Conservation (phyloP, 2,329 filamentous ascomycete genomes). For the Aspergillus quadrilineatus region DNA sequence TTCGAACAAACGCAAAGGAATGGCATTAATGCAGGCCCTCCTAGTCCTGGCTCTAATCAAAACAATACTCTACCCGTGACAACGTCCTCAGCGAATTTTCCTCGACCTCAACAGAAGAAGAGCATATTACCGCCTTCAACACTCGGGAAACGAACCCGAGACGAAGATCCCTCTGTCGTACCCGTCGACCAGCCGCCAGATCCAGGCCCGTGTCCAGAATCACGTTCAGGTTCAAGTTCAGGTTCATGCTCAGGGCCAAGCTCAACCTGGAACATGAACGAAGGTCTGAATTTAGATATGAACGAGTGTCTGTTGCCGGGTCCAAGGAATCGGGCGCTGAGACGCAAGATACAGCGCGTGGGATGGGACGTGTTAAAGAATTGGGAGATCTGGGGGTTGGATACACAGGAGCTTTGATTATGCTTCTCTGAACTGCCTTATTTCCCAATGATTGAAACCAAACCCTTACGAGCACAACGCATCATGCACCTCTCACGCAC, state of each 20-base stretch:
- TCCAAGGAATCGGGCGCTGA: constrained; percentile 29
- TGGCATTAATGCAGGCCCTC: background rate
- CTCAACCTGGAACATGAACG: background rate
- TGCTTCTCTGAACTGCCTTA: no score
- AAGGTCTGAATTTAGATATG: background rate
- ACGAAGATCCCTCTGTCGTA: constrained; percentile 9
- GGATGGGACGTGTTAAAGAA: constrained; percentile 43
- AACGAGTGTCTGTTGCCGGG: constrained; percentile 3
- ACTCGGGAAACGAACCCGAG: constrained; percentile 24
- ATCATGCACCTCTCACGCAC: no score
- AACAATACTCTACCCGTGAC: background rate
- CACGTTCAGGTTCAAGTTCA: background rate
- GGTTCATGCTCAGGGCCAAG: background rate
- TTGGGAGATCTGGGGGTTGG: constrained; percentile 47
- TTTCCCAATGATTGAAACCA: no score
- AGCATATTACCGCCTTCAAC: constrained; percentile 7
- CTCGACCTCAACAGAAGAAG: background rate
- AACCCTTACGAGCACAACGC: no score
- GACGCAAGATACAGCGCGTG: constrained; percentile 36
- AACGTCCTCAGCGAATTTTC: background rate
- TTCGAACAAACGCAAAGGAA: background rate
- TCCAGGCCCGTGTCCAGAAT: background rate
- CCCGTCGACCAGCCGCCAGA: background rate
- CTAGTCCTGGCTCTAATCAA: background rate
- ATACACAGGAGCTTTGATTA: constrained; percentile 39